phyloP scores from a whole-genome alignment of 176 grass and related monocot genomes.

The Eragrostis nindensis region DNA sequence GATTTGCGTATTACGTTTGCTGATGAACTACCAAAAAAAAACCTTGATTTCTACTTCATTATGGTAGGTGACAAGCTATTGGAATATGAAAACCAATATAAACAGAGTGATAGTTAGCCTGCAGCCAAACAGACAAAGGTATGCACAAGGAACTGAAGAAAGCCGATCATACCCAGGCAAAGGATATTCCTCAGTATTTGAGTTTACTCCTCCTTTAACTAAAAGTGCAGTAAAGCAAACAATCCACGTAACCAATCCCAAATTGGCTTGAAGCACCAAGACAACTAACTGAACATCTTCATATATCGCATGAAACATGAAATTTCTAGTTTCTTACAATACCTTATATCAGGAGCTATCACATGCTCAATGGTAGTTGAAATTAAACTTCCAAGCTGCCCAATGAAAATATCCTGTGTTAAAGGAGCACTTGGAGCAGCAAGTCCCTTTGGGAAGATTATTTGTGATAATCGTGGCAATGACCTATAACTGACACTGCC shows the following conservation, averaged over 20 bases:
- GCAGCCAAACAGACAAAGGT: conserved; percentile 17
- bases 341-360: conserved; percentile 97
- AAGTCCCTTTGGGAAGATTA: conserved; percentile 88
- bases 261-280: neutral
- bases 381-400: conserved; percentile 85
- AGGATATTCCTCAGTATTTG: neutral
- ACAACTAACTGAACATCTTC: neutral
- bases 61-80: conserved; percentile 10
- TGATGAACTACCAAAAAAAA: neutral
- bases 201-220: conserved; percentile 9
- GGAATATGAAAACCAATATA: conserved; percentile 5
- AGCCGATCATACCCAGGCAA: neutral
- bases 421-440: conserved; percentile 63
- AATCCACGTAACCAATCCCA: neutral
- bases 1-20: neutral
- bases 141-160: conserved; percentile 1
- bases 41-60: neutral
- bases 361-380: conserved; percentile 98
- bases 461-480: conserved; percentile 80
- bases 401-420: conserved; percentile 81
- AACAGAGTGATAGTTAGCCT: conserved; percentile 32
- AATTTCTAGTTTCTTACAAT: conserved; percentile 32
- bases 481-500: conserved; percentile 95
- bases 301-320: conserved; percentile 24
- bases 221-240: conserved; percentile 21